Evolutionary conservation across 345 rosid genomes (phyloP), one percentile per base, ranked within the genome.

Genomic region (Populus ilicifolia): DNA sequence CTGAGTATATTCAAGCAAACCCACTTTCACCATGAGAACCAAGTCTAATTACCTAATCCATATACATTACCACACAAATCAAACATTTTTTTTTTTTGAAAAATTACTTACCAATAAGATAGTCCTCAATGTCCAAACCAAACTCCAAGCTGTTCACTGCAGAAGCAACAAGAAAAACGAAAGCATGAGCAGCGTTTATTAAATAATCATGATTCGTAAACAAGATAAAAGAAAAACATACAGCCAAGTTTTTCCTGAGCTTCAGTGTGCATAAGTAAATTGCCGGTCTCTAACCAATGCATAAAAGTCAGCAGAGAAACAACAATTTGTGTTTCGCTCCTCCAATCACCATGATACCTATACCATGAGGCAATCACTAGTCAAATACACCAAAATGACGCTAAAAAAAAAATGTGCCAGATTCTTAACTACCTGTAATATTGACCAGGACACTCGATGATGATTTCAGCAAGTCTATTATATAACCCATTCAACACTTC

Each of bases 291-390:
- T 66, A 96, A 85, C 98, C 98, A 92, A 75, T 96, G 94, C 89
- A 94, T 87, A 73, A 96, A 93, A 70, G 93, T 89, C 81, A 96
- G 93, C 85, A 86, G 85, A 4, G 93, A 93, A 74, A 92, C 97
- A 35, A 92, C 95, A n/a, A 83, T 86, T 75, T 93, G 98, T 11
- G 98, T 93, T 85, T 92, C 98, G 83, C 87, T 90, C 85, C 82
- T 92, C 99, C 99, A 96, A 85, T 93, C 99, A 65, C 93, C 94
- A 83, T 93, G 96, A 88, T 89, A 96, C 88, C 99, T 96, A 78
- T 21, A 71, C 14, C 39, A 73, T 61, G 75, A 68, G 11, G 25
- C 29, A 21, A n/a, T 50, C 50, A 39, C 41, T 23, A 75, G 61
- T 46, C 70, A 77, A 65, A 71, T 2, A 79, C 43, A 43, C 64